phyloP scores from a whole-genome alignment of 495 filamentous ascomycete species.

The Pseudomonodictys pantanalensis region DNA sequence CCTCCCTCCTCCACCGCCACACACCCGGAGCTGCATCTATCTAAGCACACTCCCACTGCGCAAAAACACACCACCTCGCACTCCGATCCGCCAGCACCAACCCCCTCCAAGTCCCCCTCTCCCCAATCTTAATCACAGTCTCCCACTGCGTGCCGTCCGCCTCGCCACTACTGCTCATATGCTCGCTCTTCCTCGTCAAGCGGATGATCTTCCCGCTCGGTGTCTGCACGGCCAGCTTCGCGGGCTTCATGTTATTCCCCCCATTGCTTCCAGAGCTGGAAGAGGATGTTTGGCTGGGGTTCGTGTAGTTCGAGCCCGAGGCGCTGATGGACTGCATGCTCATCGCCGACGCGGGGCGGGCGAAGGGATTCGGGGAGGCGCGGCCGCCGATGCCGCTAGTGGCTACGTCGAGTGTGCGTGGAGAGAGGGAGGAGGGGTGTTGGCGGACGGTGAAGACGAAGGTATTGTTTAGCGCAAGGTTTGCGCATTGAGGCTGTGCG shows the following conservation, averaged over 20 bases:
- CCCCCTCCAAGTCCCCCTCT: slow-evolving; percentile 86
- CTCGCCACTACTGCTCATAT: slow-evolving; percentile 46
- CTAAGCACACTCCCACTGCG: slow-evolving; percentile 84
- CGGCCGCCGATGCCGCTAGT: slow-evolving; percentile 37
- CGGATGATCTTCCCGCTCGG: slow-evolving; percentile 93
- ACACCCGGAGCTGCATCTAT: too few relatives aligned
- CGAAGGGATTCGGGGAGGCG: slow-evolving; percentile 66
- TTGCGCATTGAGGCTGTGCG: slow-evolving; percentile 85
- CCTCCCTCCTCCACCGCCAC: too few relatives aligned
- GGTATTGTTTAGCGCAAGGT: slow-evolving; percentile 87
- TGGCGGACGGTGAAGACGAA: slow-evolving; percentile 96
- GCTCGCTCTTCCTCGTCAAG: slow-evolving; percentile 82
- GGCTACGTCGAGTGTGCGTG: slow-evolving; percentile 52
- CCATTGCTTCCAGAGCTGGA: not conserved
- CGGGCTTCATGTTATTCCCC: slow-evolving; percentile 62
- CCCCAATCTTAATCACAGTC: slow-evolving; percentile 95
- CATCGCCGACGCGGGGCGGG: slow-evolving; percentile 74
- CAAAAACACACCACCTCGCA: slow-evolving; percentile 97
- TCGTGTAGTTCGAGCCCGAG: slow-evolving; percentile 54
- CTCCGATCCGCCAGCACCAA: slow-evolving; percentile 92
- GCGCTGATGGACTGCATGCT: slow-evolving; percentile 71
- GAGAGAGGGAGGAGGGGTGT: slow-evolving; percentile 70
- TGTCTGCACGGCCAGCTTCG: slow-evolving; percentile 92
- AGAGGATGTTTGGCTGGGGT: slow-evolving; percentile 17
- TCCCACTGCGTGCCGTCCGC: slow-evolving; percentile 84